These are phyloP conservation scores for Chenopodium album DNA, from an alignment of 148 eudicot genomes.

Conservation along the genomic window DNA sequence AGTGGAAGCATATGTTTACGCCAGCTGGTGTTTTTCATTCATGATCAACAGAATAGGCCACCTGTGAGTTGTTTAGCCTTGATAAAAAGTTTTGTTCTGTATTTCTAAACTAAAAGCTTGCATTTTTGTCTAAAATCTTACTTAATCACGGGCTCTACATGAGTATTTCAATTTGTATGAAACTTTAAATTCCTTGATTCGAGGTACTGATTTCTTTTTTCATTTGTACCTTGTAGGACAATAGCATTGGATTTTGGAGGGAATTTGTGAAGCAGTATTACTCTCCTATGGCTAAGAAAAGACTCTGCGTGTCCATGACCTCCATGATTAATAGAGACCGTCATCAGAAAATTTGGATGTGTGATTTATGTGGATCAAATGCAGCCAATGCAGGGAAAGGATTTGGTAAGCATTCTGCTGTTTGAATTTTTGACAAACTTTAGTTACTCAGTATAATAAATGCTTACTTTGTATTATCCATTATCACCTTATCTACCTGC, in stretches of 20 bases:
- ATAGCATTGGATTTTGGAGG: slow-evolving; percentile 46
- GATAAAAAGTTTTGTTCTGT: neutral
- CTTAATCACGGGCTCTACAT: neutral
- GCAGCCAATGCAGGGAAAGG: slow-evolving; percentile 42
- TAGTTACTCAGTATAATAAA: neutral
- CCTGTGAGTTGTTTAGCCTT: slow-evolving; percentile 30
- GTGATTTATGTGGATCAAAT: slow-evolving; percentile 41
- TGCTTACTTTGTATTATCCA: neutral
- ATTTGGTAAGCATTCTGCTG: slow-evolving; percentile 43
- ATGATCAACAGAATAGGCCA: slow-evolving; percentile 39
- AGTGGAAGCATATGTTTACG: slow-evolving; percentile 27
- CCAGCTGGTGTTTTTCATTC: slow-evolving; percentile 30
- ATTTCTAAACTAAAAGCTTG: neutral
- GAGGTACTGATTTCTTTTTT: neutral
- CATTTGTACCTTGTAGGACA: slow-evolving; percentile 36
- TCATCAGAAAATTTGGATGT: slow-evolving; percentile 32
- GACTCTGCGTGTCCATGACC: slow-evolving; percentile 44
- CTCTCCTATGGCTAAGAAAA: slow-evolving; percentile 39
- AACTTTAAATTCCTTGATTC: neutral
- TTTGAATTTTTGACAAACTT: neutral
- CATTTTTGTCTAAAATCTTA: neutral
- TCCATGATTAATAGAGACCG: neutral
- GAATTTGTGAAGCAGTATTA: slow-evolving; percentile 42
- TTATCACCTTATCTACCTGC: neutral
- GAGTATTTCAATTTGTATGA: neutral